A percentile compares a stretch with the other conserved stretches of the same genome.
These are phyloP conservation scores for Naematelia aurantialba DNA, from an alignment of 768 basidiomycete genomes.

Conservation along the genomic window DNA sequence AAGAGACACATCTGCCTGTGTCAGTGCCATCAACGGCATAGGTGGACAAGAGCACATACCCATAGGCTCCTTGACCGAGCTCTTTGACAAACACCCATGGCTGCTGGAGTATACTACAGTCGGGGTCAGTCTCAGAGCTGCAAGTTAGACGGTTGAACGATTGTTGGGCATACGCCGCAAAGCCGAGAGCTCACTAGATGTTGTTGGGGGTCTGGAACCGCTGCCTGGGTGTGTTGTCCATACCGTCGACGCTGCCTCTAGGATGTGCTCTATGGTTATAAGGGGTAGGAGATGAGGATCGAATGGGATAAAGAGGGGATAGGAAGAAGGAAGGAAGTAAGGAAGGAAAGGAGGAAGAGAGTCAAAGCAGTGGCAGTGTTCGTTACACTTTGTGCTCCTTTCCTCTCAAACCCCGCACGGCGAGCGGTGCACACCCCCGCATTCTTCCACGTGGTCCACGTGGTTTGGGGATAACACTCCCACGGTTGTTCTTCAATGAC, in stretches of 20 bases:
- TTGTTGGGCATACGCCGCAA: not conserved
- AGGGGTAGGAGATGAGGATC: no score
- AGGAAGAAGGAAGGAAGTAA: no score
- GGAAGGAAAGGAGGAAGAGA: no score
- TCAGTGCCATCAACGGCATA: not conserved
- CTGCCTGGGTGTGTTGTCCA: constrained; percentile 49
- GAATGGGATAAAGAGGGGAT: not conserved
- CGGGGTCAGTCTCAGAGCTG: not conserved
- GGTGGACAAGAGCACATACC: constrained; percentile 59
- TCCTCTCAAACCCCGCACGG: no score
- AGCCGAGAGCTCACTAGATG: constrained; percentile 37
- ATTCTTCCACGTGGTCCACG: no score
- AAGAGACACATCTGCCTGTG: constrained; percentile 39
- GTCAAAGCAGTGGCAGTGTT: no score
- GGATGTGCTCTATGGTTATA: no score
- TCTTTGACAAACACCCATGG: constrained; percentile 81
- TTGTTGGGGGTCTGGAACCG: constrained; percentile 48
- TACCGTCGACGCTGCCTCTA: constrained; percentile 12
- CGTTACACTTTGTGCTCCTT: no score
- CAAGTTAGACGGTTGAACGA: not conserved
- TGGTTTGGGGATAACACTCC: no score
- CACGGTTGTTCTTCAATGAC: no score
- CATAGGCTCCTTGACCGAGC: constrained; percentile 92
- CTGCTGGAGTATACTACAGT: constrained; percentile 37
- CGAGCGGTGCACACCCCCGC: no score